phyloP scores from a whole-genome alignment of 371 early-diverging fungal species.

The Mortierella sp. region DNA sequence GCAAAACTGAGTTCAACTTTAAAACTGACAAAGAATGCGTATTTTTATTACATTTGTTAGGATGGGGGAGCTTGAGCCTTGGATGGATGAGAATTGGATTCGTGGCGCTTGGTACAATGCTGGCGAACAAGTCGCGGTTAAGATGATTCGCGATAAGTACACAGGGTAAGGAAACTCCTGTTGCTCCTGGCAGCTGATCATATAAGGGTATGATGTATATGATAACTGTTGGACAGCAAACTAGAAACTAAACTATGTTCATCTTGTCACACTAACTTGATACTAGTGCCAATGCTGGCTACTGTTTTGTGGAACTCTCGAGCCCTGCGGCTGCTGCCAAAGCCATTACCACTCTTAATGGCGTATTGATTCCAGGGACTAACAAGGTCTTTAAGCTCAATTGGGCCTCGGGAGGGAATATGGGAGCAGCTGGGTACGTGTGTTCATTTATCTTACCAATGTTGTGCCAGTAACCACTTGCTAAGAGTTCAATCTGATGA shows the following conservation, averaged over 20 bases:
- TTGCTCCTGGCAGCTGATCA: background rate
- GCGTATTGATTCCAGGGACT: slow-evolving; percentile 85
- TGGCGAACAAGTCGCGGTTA: slow-evolving; percentile 83
- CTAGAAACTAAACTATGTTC: background rate
- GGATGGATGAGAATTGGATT: slow-evolving; percentile 88
- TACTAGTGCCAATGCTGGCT: slow-evolving; percentile 71
- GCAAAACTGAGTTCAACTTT: background rate
- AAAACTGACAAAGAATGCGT: background rate
- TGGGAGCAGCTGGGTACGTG: slow-evolving; percentile 31
- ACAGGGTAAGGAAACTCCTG: slow-evolving; percentile 64
- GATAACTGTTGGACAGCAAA: background rate
- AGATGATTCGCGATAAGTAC: slow-evolving; percentile 88
- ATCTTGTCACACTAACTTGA: background rate
- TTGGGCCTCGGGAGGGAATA: slow-evolving; percentile 88
- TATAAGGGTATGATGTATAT: background rate
- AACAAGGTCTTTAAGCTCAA: slow-evolving; percentile 88
- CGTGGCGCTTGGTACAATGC: slow-evolving; percentile 74
- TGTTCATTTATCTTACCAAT: background rate
- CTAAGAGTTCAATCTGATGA: background rate
- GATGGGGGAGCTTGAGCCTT: slow-evolving; percentile 88
- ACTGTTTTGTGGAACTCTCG: slow-evolving; percentile 83
- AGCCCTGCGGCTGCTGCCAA: slow-evolving; percentile 73
- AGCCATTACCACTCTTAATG: slow-evolving; percentile 78
- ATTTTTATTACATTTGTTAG: slow-evolving; percentile 40
- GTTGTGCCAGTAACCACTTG: background rate